Conservation (phyloP, 176 grass and related monocot genomes). For the Oryza punctata region DNA sequence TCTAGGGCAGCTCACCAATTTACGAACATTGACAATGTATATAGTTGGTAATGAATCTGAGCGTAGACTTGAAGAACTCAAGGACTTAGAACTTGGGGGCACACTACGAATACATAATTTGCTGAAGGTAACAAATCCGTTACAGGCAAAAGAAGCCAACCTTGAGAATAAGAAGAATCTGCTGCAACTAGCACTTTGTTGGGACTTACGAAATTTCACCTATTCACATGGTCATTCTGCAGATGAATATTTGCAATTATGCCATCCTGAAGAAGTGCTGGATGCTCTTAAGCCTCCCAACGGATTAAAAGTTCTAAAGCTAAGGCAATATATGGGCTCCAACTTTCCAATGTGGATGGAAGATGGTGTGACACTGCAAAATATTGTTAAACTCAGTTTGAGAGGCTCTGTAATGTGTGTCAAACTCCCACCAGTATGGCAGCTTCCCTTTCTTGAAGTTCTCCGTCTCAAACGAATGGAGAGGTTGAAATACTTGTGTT, state of each 20-base stretch:
- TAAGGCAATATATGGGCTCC: not conserved
- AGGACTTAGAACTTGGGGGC: not conserved
- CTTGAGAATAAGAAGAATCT: not conserved
- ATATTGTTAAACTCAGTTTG: not conserved
- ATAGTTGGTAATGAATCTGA: not conserved
- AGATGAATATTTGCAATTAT: not conserved
- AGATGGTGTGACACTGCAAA: not conserved
- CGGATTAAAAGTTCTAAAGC: not conserved
- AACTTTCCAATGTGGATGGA: not conserved
- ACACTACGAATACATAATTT: not conserved
- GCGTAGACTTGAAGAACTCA: not conserved
- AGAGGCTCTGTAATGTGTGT: not conserved
- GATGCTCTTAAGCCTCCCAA: not conserved
- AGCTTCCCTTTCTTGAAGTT: not conserved
- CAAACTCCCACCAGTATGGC: not conserved
- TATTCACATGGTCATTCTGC: not conserved
- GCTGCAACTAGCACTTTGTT: not conserved
- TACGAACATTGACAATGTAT: not conserved
- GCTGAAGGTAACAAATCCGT: not conserved
- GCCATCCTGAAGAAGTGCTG: not conserved
- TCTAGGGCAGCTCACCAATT: not conserved
- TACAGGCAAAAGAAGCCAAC: constrained; percentile 4
- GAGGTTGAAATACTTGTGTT: not conserved
- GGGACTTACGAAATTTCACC: not conserved
- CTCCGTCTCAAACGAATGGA: not conserved